These are phyloP conservation scores for Alternaria conjuncta DNA, from an alignment of 2,329 filamentous ascomycete species.

Conservation along the genomic window DNA sequence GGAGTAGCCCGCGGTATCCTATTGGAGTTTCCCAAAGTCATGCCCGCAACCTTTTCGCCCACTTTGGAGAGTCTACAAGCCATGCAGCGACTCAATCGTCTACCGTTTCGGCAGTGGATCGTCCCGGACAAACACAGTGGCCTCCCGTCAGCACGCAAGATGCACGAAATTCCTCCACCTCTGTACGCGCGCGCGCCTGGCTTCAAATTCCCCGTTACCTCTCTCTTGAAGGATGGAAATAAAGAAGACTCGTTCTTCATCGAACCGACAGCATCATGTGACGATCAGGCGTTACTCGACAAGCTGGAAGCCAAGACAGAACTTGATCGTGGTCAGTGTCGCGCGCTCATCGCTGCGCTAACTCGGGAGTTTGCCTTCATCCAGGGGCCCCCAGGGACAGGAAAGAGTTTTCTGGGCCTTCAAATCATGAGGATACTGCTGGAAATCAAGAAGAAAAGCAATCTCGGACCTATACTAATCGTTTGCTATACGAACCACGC, in stretches of 20 bases:
- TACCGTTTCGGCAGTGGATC: slow-evolving; percentile 40
- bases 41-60: slow-evolving; percentile 41
- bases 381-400: slow-evolving; percentile 74
- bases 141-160: neutral
- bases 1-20: slow-evolving; percentile 21
- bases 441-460: slow-evolving; percentile 45
- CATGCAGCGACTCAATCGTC: slow-evolving; percentile 30
- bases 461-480: slow-evolving; percentile 55
- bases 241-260: slow-evolving; percentile 4
- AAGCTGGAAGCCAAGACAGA: slow-evolving; percentile 18
- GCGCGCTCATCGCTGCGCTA: slow-evolving; percentile 62
- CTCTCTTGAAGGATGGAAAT: slow-evolving; percentile 18
- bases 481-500: slow-evolving; percentile 61
- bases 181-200: slow-evolving; percentile 27
- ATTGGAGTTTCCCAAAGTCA: slow-evolving; percentile 35
- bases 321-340: slow-evolving; percentile 60
- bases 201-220: slow-evolving; percentile 29
- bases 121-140: slow-evolving; percentile 21
- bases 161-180: slow-evolving; percentile 32
- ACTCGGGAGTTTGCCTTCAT: slow-evolving; percentile 64
- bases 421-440: slow-evolving; percentile 65
- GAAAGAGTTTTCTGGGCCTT: slow-evolving; percentile 68
- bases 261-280: slow-evolving; percentile 16
- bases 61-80: slow-evolving; percentile 32
- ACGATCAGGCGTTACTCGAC: slow-evolving; percentile 20